Evolutionary conservation across 805 yeast genomes (phyloP).

Genomic region (Starmerella apicola): DNA sequence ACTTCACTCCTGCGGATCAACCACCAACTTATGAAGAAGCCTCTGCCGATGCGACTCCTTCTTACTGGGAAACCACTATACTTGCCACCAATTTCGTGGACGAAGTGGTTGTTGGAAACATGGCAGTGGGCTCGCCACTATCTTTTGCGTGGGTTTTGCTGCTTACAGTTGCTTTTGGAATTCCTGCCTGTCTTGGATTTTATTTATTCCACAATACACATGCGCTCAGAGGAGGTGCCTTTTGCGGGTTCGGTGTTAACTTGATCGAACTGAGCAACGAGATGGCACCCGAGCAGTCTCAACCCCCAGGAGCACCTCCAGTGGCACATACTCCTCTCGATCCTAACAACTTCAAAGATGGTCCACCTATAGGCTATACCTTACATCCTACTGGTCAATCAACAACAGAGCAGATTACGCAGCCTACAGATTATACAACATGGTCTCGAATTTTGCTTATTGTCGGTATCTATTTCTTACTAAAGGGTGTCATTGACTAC

Average conservation of each 20-base stretch:
- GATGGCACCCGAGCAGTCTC: constrained; percentile 36
- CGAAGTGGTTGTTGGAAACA: constrained; percentile 85
- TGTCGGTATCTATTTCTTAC: constrained; percentile 52
- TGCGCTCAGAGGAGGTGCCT: constrained; percentile 90
- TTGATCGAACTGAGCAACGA: constrained; percentile 58
- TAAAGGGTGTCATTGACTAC: constrained; percentile 62
- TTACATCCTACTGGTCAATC: constrained; percentile 17
- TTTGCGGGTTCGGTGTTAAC: constrained; percentile 83
- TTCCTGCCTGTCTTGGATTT: constrained; percentile 82
- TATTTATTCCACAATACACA: constrained; percentile 90
- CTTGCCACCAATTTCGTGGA: constrained; percentile 65
- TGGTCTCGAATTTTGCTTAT: constrained; percentile 42
- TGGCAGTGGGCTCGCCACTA: constrained; percentile 88
- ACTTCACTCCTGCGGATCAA: constrained; percentile 34
- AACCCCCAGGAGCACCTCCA: constrained; percentile 21
- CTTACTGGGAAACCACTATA: constrained; percentile 88
- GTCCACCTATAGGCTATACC: constrained; percentile 16
- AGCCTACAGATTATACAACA: background rate
- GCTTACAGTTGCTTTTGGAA: constrained; percentile 85
- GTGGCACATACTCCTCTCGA: constrained; percentile 40
- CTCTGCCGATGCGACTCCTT: constrained; percentile 85
- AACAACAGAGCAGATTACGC: constrained; percentile 7
- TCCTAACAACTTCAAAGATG: constrained; percentile 45
- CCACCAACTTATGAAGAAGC: constrained; percentile 93
- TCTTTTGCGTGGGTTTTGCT: constrained; percentile 81